Conservation (phyloP, 345 rosid genomes). For the Streptanthus diversifolius region DNA sequence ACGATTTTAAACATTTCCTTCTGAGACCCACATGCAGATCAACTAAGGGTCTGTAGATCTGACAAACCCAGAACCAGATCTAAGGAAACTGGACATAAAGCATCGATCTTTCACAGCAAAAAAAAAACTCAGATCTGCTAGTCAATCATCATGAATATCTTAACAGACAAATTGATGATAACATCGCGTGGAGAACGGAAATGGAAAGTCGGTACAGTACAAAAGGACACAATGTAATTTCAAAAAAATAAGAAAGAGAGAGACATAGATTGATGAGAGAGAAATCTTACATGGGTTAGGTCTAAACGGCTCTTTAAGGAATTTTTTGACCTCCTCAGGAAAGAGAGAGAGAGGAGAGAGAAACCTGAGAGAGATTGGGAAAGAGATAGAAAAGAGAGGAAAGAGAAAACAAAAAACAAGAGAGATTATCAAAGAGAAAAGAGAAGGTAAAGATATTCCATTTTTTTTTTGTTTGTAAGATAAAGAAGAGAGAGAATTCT, state of each 20-base stretch:
- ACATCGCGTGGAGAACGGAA: background rate
- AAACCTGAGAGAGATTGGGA: conserved; percentile 37
- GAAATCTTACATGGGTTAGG: conserved; percentile 67
- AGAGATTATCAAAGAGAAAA: conserved; percentile 40
- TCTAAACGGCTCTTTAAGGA: conserved; percentile 81
- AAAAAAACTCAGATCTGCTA: background rate
- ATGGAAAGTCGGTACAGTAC: conserved; percentile 36
- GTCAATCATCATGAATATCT: background rate
- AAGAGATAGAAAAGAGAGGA: conserved; percentile 43
- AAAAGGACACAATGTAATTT: conserved; percentile 47
- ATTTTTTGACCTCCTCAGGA: conserved; percentile 69
- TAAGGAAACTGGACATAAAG: conserved; percentile 17
- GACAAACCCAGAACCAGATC: conserved; percentile 40
- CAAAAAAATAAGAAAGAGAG: conserved; percentile 33
- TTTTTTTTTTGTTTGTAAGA: background rate
- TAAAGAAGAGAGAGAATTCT: background rate
- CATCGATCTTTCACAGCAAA: background rate
- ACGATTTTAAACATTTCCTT: background rate
- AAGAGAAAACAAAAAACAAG: background rate
- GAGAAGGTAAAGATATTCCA: conserved; percentile 32
- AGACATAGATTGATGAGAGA: conserved; percentile 52
- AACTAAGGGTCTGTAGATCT: too few species aligned
- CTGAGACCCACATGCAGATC: conserved; percentile 41
- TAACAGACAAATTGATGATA: background rate
- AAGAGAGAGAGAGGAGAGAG: conserved; percentile 51